Conservation (phyloP, 2,329 filamentous ascomycete genomes). For the Pseudogymnoascus sp. region DNA sequence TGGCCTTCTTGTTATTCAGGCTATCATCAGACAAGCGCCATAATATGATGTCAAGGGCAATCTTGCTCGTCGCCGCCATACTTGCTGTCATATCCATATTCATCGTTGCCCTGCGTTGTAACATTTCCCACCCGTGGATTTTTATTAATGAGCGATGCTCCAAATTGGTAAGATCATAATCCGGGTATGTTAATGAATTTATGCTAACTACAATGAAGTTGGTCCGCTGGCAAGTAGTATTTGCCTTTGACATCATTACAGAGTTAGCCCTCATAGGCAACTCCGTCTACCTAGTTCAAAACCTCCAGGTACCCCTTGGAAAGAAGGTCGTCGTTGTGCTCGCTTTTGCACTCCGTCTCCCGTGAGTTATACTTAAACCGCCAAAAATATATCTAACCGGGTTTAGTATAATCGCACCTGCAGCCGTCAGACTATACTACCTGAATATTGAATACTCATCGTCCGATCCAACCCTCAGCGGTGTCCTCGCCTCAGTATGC, state of each 20-base stretch:
- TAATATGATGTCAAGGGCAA: conserved; percentile 28
- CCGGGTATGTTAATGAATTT: not conserved
- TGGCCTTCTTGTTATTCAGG: conserved; percentile 36
- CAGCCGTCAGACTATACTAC: conserved; percentile 32
- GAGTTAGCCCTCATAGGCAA: conserved; percentile 32
- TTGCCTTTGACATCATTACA: conserved; percentile 33
- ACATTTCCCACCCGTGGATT: conserved; percentile 31
- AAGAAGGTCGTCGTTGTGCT: conserved; percentile 33
- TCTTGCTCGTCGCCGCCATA: conserved; percentile 30
- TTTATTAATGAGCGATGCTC: conserved; percentile 26
- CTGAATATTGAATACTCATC: conserved; percentile 27
- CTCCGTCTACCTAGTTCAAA: conserved; percentile 30
- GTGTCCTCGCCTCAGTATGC: conserved; percentile 29
- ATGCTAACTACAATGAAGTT: conserved; percentile 21
- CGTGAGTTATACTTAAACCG: conserved; percentile 24
- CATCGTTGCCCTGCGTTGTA: conserved; percentile 34
- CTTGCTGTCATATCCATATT: conserved; percentile 34
- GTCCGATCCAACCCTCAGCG: conserved; percentile 30
- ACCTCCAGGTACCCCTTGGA: conserved; percentile 30
- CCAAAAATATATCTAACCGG: not conserved
- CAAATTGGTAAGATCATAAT: conserved; percentile 25
- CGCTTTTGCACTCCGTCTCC: conserved; percentile 34
- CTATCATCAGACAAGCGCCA: conserved; percentile 37
- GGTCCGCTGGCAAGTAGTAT: conserved; percentile 32
- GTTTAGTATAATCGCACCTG: conserved; percentile 33